A percentile compares a stretch with the other conserved stretches of the same genome.
These are phyloP conservation scores for Isatis tinctoria DNA, from an alignment of 345 rosid genomes.

Conservation along the genomic window DNA sequence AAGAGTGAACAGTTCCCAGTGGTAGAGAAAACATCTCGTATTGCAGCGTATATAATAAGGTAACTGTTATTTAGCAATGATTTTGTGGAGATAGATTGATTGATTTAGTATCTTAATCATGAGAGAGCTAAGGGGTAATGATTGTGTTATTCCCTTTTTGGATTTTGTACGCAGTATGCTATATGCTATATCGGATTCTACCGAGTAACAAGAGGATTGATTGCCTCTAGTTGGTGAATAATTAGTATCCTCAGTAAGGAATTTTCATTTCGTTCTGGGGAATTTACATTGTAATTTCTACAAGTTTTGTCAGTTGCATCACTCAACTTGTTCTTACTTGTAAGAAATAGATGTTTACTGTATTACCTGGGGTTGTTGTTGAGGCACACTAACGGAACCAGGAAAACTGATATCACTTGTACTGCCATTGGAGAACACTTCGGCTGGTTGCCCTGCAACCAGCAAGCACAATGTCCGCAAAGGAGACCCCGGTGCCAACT, in stretches of 20 bases:
- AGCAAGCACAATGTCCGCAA: constrained; percentile 93
- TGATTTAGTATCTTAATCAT: neutral
- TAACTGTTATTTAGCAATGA: neutral
- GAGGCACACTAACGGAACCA: constrained; percentile 37
- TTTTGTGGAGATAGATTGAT: neutral
- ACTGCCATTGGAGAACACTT: constrained; percentile 59
- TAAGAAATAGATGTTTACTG: neutral
- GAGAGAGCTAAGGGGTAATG: neutral
- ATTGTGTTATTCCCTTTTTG: too few species aligned
- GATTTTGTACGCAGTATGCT: neutral
- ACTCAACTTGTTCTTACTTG: neutral
- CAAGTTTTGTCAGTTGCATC: neutral
- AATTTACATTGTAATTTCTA: neutral
- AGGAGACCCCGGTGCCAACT: constrained; percentile 92
- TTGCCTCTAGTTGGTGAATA: neutral
- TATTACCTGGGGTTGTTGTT: constrained; percentile 61
- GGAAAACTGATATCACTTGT: constrained; percentile 35
- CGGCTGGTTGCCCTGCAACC: constrained; percentile 98
- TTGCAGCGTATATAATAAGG: neutral
- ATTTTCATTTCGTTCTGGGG: neutral
- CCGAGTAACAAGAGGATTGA: neutral
- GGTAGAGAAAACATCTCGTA: neutral
- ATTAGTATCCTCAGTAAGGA: neutral
- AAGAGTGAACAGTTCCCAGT: neutral
- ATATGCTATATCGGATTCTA: neutral